A percentile compares a stretch with the other conserved stretches of the same genome.
Conservation (phyloP, 495 filamentous ascomycete species). For the Acidiella bohemica region DNA sequence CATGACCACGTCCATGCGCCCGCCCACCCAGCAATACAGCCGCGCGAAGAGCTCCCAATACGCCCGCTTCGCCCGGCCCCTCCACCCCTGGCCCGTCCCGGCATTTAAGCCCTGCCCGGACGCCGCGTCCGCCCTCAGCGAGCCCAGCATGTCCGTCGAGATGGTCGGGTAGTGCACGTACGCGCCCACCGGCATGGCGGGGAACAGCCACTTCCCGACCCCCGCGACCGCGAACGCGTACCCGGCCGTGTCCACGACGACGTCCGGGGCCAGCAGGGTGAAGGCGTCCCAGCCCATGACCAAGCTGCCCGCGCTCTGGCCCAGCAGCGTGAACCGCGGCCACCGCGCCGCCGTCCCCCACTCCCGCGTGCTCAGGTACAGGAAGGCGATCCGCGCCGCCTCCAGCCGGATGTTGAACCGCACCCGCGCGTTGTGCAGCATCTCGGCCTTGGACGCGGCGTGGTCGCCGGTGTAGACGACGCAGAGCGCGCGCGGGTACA, state of each 20-base stretch:
- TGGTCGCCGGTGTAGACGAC: conserved; percentile 92
- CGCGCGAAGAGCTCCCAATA: conserved; percentile 83
- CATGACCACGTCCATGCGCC: conserved; percentile 81
- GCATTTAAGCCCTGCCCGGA: conserved; percentile 67
- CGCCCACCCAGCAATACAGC: conserved; percentile 68
- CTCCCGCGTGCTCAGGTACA: conserved; percentile 77
- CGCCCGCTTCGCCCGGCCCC: conserved; percentile 50
- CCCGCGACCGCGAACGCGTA: conserved; percentile 82
- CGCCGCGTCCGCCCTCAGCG: conserved; percentile 49
- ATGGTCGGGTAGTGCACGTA: conserved; percentile 99
- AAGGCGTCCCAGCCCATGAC: conserved; percentile 89
- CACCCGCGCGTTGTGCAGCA: conserved; percentile 64
- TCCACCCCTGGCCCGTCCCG: conserved; percentile 55
- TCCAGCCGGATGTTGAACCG: conserved; percentile 90
- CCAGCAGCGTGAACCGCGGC: conserved; percentile 87
- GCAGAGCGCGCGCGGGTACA: conserved; percentile 78
- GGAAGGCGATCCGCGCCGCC: conserved; percentile 66
- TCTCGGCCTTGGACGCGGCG: conserved; percentile 63
- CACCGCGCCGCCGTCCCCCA: conserved; percentile 74
- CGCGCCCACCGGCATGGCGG: conserved; percentile 65
- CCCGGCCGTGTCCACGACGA: conserved; percentile 96
- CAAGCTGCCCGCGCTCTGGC: conserved; percentile 78
- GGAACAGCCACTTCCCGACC: conserved; percentile 74
- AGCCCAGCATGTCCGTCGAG: conserved; percentile 90
- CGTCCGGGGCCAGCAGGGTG: conserved; percentile 74